Percentiles rank a stretch among this genome's conserved stretches.
These are phyloP conservation scores for Baorangia bicolor DNA, from an alignment of 768 basidiomycete species.

Conservation along the genomic window DNA sequence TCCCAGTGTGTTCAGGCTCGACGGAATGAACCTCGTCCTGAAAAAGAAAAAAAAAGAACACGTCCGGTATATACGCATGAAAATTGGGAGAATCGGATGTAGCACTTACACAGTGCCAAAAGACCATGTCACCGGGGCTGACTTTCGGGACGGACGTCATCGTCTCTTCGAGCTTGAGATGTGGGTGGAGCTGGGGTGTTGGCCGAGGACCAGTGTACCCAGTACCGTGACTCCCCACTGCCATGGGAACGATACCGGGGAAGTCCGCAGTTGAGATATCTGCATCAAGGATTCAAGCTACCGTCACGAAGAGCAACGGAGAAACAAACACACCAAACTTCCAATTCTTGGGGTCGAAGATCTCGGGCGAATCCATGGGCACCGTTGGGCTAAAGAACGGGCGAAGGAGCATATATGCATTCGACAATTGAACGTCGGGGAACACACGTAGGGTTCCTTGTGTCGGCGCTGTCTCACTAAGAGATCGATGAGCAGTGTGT, in stretches of 20 bases:
- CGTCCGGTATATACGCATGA: neutral
- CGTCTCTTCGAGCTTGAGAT: conserved; percentile 58
- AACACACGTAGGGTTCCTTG: conserved; percentile 71
- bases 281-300: conserved; percentile 20
- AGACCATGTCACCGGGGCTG: conserved; percentile 73
- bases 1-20: conserved; percentile 51
- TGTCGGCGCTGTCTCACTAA: conserved; percentile 61
- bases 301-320: conserved; percentile 21
- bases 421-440: conserved; percentile 63
- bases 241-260: conserved; percentile 42
- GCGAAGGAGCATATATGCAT: conserved; percentile 69
- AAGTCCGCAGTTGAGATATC: conserved; percentile 50
- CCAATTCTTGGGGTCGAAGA: conserved; percentile 55
- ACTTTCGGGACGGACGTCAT: conserved; percentile 75
- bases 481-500: neutral
- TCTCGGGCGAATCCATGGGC: conserved; percentile 38
- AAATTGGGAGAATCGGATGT: neutral
- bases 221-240: too few species aligned
- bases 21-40: conserved; percentile 49
- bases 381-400: conserved; percentile 69
- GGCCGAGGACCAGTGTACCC: conserved; percentile 44
- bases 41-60: conserved; percentile 17
- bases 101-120: conserved; percentile 63
- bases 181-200: conserved; percentile 60
- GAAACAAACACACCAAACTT: conserved; percentile 39